These are phyloP conservation scores for Neurospora tetrasperma DNA, from an alignment of 495 filamentous ascomycete genomes.

Conservation along the genomic window DNA sequence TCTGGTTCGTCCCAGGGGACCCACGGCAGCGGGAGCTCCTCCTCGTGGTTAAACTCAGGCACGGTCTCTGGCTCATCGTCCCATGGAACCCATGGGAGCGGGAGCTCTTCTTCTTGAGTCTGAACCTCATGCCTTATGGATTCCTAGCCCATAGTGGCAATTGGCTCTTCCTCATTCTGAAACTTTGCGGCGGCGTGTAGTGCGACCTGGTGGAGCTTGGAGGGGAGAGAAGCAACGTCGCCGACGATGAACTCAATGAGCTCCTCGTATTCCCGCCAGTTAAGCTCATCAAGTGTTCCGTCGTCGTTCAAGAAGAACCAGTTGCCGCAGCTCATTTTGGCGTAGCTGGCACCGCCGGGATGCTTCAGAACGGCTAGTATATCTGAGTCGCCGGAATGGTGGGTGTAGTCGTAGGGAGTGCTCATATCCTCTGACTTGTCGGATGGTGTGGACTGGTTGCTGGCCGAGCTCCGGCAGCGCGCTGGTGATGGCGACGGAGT, in stretches of 20 bases:
- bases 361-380: not conserved
- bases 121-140: not conserved
- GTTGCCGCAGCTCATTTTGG: not conserved
- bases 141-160: not conserved
- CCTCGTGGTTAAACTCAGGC: accelerated
- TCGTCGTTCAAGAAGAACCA: not conserved
- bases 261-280: accelerated
- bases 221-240: not conserved
- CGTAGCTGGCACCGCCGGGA: accelerated
- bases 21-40: not conserved
- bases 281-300: not conserved
- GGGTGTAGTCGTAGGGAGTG: accelerated
- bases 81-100: not conserved
- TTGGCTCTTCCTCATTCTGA: not conserved
- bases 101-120: not conserved
- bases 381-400: not conserved
- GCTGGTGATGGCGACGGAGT: not conserved
- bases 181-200: not conserved
- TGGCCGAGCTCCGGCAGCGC: not conserved
- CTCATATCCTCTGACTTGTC: not conserved
- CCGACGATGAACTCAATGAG: not conserved
- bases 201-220: not conserved
- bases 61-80: not conserved
- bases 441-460: not conserved
- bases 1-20: not conserved